phyloP scores from a whole-genome alignment of 176 grass and related monocot species.

The Oryza glumipatula region DNA sequence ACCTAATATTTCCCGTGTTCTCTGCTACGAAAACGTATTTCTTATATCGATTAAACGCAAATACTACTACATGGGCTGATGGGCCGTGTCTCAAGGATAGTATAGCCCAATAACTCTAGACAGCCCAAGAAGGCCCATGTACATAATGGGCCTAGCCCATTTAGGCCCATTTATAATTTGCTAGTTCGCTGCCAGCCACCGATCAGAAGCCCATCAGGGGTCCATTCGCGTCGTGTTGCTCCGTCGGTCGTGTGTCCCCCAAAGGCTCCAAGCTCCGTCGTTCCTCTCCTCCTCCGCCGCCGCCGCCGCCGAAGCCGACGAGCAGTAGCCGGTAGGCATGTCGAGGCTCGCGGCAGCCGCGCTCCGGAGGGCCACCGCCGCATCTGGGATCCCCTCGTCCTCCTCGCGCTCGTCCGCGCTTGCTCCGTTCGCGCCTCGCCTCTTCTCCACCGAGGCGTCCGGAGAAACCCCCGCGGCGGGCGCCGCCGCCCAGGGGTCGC shows the following conservation, averaged over 20 bases:
- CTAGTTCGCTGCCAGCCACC: background rate
- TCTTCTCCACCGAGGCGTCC: conserved; percentile 45
- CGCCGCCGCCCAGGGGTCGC: conserved; percentile 44
- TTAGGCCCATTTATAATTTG: background rate
- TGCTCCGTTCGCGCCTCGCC: background rate
- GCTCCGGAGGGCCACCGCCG: conserved; percentile 23
- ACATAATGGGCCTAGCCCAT: background rate
- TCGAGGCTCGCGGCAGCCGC: conserved; percentile 47
- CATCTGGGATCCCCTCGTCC: background rate
- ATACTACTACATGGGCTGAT: background rate
- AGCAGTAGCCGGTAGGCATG: conserved; percentile 42
- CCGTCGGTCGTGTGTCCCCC: background rate
- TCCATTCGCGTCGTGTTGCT: conserved; percentile 3
- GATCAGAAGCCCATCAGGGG: conserved; percentile 22
- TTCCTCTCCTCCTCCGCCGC: conserved; percentile 36
- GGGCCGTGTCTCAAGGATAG: background rate
- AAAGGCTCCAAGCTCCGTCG: background rate
- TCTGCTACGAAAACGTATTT: background rate
- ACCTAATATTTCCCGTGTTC: background rate
- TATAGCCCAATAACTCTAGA: background rate
- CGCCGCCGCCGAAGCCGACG: background rate
- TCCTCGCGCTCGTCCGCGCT: background rate
- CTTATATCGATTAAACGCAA: background rate
- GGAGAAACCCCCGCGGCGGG: conserved; percentile 10
- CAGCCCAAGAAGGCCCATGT: too few species aligned